Evolutionary conservation across 805 yeast species (phyloP), one percentile per base, ranked within the genome.

Genomic region (Candida boleticola): DNA sequence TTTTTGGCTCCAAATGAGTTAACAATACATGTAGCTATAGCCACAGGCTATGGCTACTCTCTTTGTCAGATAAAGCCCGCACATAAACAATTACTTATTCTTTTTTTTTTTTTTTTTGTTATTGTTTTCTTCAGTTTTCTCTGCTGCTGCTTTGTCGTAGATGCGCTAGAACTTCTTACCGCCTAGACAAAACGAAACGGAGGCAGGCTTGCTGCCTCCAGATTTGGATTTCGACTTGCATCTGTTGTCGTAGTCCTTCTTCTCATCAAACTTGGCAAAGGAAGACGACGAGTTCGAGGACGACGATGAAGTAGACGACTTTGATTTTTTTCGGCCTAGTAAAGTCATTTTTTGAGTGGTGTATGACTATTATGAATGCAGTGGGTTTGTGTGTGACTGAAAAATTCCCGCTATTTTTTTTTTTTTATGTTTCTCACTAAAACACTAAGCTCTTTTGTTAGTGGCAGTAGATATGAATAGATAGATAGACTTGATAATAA

Each of bases 221-320:
- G 42, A 45, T 34, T 42, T 42, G 33, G 54, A 49, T 50, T 60
- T 66, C 46, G 57, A 35, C 36, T 62, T 58, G 53, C 74, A 70
- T 42, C 76, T 57, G 44, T 63, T 63, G n/a, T 53, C 61, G 50
- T 70, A 70, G 47, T 70, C 76, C 51, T 69, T 68, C 60, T 70
- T 70, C 47, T 70, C 76, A 47, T 70, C 76, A 51, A 70, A 70
- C 46, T 65, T 62, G 35, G 60, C 53, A 47, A 65, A 66, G 17
- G 56, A 44, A n/a, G 48, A 50, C 26, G 34, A 46, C 43, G 22
- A 17, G 10, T 22, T 39, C 13, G 51, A 48, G 23, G 47, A 35
- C 37, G 55, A 41, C 7, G 37, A 31, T 20, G 60, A 53, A 14
- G 49, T 39, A 14, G 68, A 53, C 39, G 53, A 45, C 41, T 58